These are phyloP conservation scores for Cairneyella variabilis DNA, from an alignment of 495 filamentous ascomycete genomes.

Conservation along the genomic window DNA sequence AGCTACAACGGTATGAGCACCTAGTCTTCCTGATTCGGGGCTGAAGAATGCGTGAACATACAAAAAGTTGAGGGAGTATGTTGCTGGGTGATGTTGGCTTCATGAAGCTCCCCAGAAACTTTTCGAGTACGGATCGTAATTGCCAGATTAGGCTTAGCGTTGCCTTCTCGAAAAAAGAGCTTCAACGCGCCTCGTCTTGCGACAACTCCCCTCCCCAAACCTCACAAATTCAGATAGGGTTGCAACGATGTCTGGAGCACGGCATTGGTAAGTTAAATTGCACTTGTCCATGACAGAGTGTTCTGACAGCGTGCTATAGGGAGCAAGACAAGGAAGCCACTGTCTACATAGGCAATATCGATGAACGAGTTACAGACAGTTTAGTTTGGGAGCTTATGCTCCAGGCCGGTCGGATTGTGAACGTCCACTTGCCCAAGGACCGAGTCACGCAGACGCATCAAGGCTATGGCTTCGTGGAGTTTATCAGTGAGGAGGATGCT, in stretches of 20 bases:
- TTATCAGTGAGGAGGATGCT: slow-evolving; percentile 91
- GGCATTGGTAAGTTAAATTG: slow-evolving; percentile 75
- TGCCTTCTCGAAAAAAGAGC: neutral
- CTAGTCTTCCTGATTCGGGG: neutral
- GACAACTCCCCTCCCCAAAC: slow-evolving; percentile 8
- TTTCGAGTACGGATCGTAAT: slow-evolving; percentile 6
- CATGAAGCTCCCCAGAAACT: neutral
- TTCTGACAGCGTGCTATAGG: slow-evolving; percentile 46
- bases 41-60: too few species aligned
- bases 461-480: slow-evolving; percentile 98
- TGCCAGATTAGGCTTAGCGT: slow-evolving; percentile 2
- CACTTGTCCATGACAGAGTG: slow-evolving; percentile 2
- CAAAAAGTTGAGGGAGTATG: too few species aligned
- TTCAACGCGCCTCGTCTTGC: slow-evolving; percentile 18
- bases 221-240: slow-evolving; percentile 8
- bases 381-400: slow-evolving; percentile 97
- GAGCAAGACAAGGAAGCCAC: slow-evolving; percentile 99
- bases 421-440: slow-evolving; percentile 96
- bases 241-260: slow-evolving; percentile 62
- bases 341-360: slow-evolving; percentile 96
- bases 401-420: slow-evolving; percentile 92
- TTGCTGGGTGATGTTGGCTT: neutral
- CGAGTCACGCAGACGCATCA: slow-evolving; percentile 94
- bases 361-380: slow-evolving; percentile 88
- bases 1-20: neutral